These are phyloP conservation scores for Poa annua DNA, from an alignment of 176 grass and related monocot species.

Conservation along the genomic window DNA sequence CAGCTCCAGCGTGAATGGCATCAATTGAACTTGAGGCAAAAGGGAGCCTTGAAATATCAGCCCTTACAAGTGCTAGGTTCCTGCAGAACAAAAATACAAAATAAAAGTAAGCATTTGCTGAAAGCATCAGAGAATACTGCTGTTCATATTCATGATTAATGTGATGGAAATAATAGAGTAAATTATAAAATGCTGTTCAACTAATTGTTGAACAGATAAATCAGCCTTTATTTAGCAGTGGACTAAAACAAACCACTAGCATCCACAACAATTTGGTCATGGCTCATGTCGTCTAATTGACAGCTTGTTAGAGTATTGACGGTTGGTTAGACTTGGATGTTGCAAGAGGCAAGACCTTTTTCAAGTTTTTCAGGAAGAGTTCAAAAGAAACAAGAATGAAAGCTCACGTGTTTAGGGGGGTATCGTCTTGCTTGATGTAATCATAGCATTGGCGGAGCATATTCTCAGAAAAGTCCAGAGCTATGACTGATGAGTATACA, in stretches of 20 bases:
- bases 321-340: neutral
- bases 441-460: conserved; percentile 96
- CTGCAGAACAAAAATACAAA: conserved; percentile 43
- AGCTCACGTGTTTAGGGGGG: conserved; percentile 68
- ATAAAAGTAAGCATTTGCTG: neutral
- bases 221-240: neutral
- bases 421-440: conserved; percentile 81
- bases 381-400: conserved; percentile 26
- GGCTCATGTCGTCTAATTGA: too few relatives aligned
- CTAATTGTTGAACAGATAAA: neutral
- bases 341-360: neutral
- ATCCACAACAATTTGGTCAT: neutral
- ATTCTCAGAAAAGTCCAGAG: conserved; percentile 96
- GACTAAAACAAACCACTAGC: conserved; percentile 5
- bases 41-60: conserved; percentile 93
- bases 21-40: conserved; percentile 87
- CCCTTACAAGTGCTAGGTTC: conserved; percentile 90
- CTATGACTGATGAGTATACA: conserved; percentile 81
- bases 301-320: too few relatives aligned
- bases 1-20: conserved; percentile 92
- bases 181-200: neutral
- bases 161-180: neutral
- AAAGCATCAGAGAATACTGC: conserved; percentile 10
- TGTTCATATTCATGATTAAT: neutral
- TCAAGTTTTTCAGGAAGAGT: neutral